Evolutionary conservation across 192 early-diverging fungal genomes (phyloP).

Genomic region (Gonapodya prolifera): DNA sequence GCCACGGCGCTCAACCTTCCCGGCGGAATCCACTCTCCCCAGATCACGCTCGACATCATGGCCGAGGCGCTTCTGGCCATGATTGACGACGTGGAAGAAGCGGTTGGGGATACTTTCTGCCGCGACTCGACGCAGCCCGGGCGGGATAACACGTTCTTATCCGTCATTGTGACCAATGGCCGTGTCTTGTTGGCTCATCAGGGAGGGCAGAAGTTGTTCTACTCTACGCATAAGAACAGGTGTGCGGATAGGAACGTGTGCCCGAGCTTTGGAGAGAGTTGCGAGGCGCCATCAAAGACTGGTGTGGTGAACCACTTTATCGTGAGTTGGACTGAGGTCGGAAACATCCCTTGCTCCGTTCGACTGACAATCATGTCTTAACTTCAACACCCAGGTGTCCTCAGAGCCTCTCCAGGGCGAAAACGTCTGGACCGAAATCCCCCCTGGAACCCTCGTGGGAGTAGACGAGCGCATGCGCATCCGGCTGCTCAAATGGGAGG

Average conservation of each 20-base stretch:
- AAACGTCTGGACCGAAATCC: background rate
- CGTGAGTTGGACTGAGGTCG: background rate
- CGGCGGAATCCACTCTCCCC: background rate
- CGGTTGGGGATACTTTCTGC: background rate
- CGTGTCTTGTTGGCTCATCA: background rate
- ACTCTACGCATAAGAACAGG: background rate
- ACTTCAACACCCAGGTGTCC: background rate
- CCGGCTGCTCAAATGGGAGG: background rate
- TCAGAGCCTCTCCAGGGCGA: background rate
- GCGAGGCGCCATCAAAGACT: background rate
- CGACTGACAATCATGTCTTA: background rate
- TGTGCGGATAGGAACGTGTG: background rate
- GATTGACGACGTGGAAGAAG: background rate
- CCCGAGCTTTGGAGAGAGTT: background rate
- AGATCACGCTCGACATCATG: background rate
- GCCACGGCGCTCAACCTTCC: background rate
- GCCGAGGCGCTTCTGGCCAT: background rate
- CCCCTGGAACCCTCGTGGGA: background rate
- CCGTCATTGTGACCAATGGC: constrained; percentile 2
- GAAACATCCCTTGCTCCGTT: background rate
- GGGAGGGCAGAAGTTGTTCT: constrained; percentile 2
- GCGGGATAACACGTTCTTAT: background rate
- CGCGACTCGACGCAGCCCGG: background rate
- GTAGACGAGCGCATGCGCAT: background rate
- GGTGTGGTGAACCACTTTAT: background rate